phyloP scores from a whole-genome alignment of 2,329 filamentous ascomycete species.

The Hypoxylon rubiginosum region DNA sequence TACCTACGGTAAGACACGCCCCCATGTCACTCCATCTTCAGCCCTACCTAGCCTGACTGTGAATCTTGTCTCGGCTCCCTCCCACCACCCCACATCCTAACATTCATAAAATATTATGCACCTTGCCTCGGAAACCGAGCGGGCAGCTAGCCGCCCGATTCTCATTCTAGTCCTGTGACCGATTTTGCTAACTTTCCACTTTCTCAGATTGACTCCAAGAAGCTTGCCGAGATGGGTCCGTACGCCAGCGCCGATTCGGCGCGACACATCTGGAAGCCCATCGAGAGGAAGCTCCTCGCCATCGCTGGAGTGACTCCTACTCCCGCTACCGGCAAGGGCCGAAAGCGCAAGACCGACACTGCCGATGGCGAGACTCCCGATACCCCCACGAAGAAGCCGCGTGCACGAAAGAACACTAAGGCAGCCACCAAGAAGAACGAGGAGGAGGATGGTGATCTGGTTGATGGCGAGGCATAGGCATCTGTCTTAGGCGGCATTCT shows the following conservation, averaged over 20 bases:
- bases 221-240: constrained; percentile 25
- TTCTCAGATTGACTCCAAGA: constrained; percentile 25
- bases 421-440: constrained; percentile 19
- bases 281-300: constrained; percentile 32
- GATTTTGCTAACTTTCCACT: neutral
- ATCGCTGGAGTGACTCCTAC: neutral
- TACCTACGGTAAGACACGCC: constrained; percentile 23
- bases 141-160: neutral
- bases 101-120: neutral
- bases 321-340: neutral
- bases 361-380: neutral
- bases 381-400: constrained; percentile 25
- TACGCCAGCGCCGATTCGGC: constrained; percentile 40
- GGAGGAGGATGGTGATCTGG: neutral
- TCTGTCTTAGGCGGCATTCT: neutral
- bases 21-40: neutral
- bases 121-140: neutral
- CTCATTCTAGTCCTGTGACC: neutral
- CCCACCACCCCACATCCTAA: neutral
- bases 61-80: neutral
- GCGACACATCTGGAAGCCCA: constrained; percentile 29
- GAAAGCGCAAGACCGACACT: constrained; percentile 26
- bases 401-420: constrained; percentile 10
- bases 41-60: neutral
- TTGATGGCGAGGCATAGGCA: constrained; percentile 23